These are phyloP conservation scores for Lotus japonicus DNA, from an alignment of 306 rosid species.

Conservation along the genomic window DNA sequence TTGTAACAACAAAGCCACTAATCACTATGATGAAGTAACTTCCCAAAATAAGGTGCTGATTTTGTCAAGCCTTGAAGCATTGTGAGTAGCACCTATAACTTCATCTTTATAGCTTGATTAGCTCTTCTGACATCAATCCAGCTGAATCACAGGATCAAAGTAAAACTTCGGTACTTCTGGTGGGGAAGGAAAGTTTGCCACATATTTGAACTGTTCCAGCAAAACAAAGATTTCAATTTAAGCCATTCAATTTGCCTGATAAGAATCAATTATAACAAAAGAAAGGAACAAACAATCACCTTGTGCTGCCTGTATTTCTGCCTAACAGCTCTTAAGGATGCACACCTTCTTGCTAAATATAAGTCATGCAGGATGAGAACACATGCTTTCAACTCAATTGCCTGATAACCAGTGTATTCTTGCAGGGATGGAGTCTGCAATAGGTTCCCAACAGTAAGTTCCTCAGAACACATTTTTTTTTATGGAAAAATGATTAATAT, in stretches of 20 bases:
- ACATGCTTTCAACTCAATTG: conserved; percentile 54
- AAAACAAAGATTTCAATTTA: not conserved
- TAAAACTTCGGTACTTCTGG: conserved; percentile 51
- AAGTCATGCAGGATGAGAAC: conserved; percentile 53
- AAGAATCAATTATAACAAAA: not conserved
- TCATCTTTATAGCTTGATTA: too few species aligned
- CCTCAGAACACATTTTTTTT: not conserved
- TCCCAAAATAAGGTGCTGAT: too few species aligned
- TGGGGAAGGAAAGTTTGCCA: conserved; percentile 59
- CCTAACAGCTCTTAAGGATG: conserved; percentile 48
- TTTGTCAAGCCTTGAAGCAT: too few species aligned
- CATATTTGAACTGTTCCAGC: conserved; percentile 58
- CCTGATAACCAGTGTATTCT: conserved; percentile 41
- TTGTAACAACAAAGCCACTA: too few species aligned
- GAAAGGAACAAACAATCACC: conserved; percentile 30
- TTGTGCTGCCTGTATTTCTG: conserved; percentile 72
- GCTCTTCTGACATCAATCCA: too few species aligned
- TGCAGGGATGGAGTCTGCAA: conserved; percentile 41
- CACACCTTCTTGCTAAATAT: conserved; percentile 64
- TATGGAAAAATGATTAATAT: not conserved
- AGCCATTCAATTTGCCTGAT: not conserved
- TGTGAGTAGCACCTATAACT: too few species aligned
- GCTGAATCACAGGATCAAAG: conserved; percentile 21
- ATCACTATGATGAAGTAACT: too few species aligned
- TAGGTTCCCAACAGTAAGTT: not conserved